These are phyloP conservation scores for Albizia julibrissin DNA, from an alignment of 306 rosid species.

Conservation along the genomic window DNA sequence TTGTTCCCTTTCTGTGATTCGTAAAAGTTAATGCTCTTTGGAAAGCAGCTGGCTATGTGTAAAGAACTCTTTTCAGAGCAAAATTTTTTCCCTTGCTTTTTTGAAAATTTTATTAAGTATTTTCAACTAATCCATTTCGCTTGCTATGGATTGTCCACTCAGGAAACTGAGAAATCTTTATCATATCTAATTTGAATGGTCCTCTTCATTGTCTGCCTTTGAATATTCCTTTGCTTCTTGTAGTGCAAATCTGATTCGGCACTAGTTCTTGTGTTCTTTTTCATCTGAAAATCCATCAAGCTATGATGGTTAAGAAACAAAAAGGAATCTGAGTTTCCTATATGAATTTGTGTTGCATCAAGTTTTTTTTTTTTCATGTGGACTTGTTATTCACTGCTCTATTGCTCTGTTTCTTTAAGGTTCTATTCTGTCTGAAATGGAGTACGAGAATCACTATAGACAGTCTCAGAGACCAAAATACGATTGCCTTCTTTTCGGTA, in stretches of 20 bases:
- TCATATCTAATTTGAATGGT: slow-evolving; percentile 24
- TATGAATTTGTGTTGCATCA: slow-evolving; percentile 45
- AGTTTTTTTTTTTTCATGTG: slow-evolving; percentile 6
- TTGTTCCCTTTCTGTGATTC: slow-evolving; percentile 25
- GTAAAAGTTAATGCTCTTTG: slow-evolving; percentile 34
- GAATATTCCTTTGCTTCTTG: slow-evolving; percentile 27
- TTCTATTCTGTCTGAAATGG: slow-evolving; percentile 58
- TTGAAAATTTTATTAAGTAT: neutral
- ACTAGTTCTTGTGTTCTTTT: neutral
- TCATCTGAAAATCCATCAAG: slow-evolving; percentile 18
- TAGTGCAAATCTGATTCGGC: slow-evolving; percentile 49
- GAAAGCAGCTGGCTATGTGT: slow-evolving; percentile 32
- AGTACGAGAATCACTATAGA: slow-evolving; percentile 55
- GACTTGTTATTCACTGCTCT: slow-evolving; percentile 32
- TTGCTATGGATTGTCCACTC: slow-evolving; percentile 52
- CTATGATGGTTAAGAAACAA: slow-evolving; percentile 31
- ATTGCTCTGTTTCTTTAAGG: slow-evolving; percentile 38
- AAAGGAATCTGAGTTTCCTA: neutral
- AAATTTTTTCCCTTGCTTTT: slow-evolving; percentile 1
- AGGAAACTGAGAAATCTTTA: slow-evolving; percentile 41
- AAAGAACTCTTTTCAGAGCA: slow-evolving; percentile 28
- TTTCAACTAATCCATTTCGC: slow-evolving; percentile 9
- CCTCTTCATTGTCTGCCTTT: slow-evolving; percentile 40
- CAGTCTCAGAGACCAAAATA: slow-evolving; percentile 71
- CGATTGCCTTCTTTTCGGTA: slow-evolving; percentile 94